phyloP scores from a whole-genome alignment of 371 early-diverging fungal genomes.

The Mucor saturninus region DNA sequence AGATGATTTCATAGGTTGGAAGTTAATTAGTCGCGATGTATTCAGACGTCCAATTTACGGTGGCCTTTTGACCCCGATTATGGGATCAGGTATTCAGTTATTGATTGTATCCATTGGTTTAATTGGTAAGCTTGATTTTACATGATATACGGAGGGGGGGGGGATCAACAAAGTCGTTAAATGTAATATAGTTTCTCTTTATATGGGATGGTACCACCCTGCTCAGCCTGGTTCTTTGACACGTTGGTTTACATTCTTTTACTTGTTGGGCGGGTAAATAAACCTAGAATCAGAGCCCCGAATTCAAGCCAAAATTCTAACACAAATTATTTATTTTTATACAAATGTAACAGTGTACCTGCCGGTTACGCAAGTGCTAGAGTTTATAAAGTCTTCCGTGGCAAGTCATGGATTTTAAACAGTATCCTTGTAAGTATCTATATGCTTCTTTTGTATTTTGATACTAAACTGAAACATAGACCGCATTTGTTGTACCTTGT shows the following conservation, averaged over 20 bases:
- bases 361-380: constrained; percentile 51
- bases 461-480: constrained; percentile 22
- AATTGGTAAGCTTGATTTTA: constrained; percentile 21
- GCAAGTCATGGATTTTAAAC: constrained; percentile 52
- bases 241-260: constrained; percentile 24
- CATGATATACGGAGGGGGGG: background rate
- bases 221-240: constrained; percentile 42
- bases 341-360: constrained; percentile 20
- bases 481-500: constrained; percentile 39
- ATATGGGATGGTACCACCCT: constrained; percentile 36
- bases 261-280: constrained; percentile 33
- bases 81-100: constrained; percentile 50
- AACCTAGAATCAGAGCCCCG: background rate
- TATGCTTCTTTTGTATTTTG: background rate
- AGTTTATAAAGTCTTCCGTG: constrained; percentile 50
- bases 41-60: constrained; percentile 55
- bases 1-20: constrained; percentile 53
- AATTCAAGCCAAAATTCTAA: background rate
- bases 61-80: constrained; percentile 48
- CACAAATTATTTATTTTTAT: background rate
- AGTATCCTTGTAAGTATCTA: constrained; percentile 36
- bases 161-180: background rate
- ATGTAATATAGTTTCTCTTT: constrained; percentile 13
- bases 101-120: constrained; percentile 23
- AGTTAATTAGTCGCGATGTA: constrained; percentile 50